phyloP scores from a whole-genome alignment of 2,329 filamentous ascomycete species.

The Pyricularia sp. region DNA sequence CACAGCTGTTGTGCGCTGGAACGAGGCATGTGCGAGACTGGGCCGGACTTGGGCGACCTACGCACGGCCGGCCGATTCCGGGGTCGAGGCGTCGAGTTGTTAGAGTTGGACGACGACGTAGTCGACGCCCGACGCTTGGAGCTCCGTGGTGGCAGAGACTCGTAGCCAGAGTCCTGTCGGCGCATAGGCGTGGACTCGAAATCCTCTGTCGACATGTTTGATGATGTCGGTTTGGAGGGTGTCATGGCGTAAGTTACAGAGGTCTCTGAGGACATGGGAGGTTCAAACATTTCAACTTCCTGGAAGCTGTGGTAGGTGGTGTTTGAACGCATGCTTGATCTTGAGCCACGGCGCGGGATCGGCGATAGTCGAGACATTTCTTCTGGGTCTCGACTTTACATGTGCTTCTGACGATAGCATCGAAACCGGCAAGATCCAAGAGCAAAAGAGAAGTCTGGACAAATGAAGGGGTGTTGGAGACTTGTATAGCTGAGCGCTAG shows the following conservation, averaged over 20 bases:
- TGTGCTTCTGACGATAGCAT: conserved; percentile 2
- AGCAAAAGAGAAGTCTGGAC: not conserved
- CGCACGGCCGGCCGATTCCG: conserved; percentile 31
- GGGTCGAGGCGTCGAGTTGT: conserved; percentile 15
- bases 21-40: conserved; percentile 15
- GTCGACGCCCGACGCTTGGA: conserved; percentile 21
- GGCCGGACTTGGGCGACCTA: conserved; percentile 28
- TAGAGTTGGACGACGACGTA: conserved; percentile 19
- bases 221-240: not conserved
- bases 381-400: not conserved
- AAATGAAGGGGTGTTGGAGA: not conserved
- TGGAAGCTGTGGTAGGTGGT: conserved; percentile 46
- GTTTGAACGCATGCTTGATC: conserved; percentile 23
- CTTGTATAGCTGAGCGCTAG: not conserved
- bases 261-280: conserved; percentile 15
- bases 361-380: conserved; percentile 8
- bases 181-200: conserved; percentile 31
- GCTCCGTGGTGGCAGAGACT: conserved; percentile 27
- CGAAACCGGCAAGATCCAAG: conserved; percentile 1
- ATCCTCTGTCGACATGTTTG: conserved; percentile 11
- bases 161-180: conserved; percentile 51
- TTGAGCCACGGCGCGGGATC: conserved; percentile 6
- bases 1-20: conserved; percentile 17
- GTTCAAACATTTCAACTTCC: conserved; percentile 37
- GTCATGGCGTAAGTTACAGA: conserved; percentile 8